Percentiles rank a stretch among this genome's conserved stretches.
phyloP scores from a whole-genome alignment of 805 yeast species.

The Wickerhamomyces rabaulensis region DNA sequence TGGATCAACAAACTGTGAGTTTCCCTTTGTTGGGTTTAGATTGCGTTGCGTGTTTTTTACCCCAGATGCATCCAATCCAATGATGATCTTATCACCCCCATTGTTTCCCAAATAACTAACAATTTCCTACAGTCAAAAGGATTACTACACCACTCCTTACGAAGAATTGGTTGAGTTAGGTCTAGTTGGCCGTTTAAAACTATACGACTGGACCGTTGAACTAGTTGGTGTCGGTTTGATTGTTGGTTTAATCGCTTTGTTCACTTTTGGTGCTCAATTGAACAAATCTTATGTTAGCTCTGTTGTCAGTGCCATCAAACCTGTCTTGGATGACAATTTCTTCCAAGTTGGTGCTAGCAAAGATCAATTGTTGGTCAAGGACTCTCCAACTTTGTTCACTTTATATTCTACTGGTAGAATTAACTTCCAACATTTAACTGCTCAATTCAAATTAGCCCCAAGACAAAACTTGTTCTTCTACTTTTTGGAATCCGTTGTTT shows the following conservation, averaged over 20 bases:
- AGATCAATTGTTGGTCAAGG: slow-evolving; percentile 48
- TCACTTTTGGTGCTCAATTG: slow-evolving; percentile 51
- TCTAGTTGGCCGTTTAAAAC: slow-evolving; percentile 48
- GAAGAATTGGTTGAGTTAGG: slow-evolving; percentile 59
- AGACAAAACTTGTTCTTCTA: slow-evolving; percentile 76
- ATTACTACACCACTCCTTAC: slow-evolving; percentile 26
- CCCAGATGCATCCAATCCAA: too few relatives aligned
- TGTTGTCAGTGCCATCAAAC: slow-evolving; percentile 45
- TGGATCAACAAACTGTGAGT: slow-evolving; percentile 7
- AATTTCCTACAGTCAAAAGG: slow-evolving; percentile 5
- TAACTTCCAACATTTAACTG: slow-evolving; percentile 58
- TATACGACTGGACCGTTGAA: slow-evolving; percentile 80
- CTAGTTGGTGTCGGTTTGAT: slow-evolving; percentile 47
- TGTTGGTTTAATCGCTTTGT: slow-evolving; percentile 41
- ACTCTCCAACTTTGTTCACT: slow-evolving; percentile 49
- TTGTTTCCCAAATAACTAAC: background rate
- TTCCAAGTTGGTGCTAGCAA: slow-evolving; percentile 64
- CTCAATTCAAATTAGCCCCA: slow-evolving; percentile 61
- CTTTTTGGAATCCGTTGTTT: slow-evolving; percentile 55
- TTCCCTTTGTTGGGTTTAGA: background rate
- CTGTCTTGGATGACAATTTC: slow-evolving; percentile 61
- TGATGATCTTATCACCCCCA: background rate
- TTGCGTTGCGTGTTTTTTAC: too few relatives aligned
- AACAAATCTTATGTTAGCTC: slow-evolving; percentile 53
- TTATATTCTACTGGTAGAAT: slow-evolving; percentile 88